phyloP scores from a whole-genome alignment of 805 yeast genomes.

The Wickerhamiella kurtzmanii region DNA sequence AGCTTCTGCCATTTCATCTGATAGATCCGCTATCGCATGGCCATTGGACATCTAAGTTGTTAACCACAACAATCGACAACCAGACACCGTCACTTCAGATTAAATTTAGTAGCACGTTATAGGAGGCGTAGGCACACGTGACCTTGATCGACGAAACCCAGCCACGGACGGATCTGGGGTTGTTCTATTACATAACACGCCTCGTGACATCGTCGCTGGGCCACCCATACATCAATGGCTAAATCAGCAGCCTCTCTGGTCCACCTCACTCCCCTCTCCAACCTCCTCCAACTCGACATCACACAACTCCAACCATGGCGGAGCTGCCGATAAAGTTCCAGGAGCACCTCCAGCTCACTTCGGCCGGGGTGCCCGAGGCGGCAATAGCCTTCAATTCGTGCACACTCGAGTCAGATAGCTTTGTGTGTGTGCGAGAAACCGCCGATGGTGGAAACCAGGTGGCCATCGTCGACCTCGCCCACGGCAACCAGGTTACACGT shows the following conservation, averaged over 20 bases:
- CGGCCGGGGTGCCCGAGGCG: constrained; percentile 71
- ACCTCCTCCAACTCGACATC: neutral
- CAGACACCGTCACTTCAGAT: no score
- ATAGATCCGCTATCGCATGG: no score
- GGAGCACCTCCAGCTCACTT: constrained; percentile 79
- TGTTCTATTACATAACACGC: neutral
- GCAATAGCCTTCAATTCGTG: constrained; percentile 87
- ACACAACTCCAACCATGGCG: constrained; percentile 14
- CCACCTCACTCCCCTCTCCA: neutral
- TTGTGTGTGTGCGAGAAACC: constrained; percentile 48
- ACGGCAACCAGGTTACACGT: constrained; percentile 66
- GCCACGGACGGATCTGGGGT: neutral
- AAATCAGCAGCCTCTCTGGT: no score
- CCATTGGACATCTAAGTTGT: no score
- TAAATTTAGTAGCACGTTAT: no score
- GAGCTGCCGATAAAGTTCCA: constrained; percentile 96
- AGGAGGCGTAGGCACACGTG: no score
- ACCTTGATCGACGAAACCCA: no score
- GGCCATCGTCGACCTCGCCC: constrained; percentile 75
- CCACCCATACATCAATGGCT: no score
- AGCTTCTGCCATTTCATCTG: no score
- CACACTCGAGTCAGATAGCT: constrained; percentile 85
- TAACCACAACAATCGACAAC: no score
- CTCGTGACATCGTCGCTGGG: no score
- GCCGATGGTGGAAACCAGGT: constrained; percentile 53